Percentiles rank a stretch among this genome's conserved stretches.
Evolutionary conservation across 2,329 filamentous ascomycete species (phyloP).

Genomic region (Talaromyces islandicus): DNA sequence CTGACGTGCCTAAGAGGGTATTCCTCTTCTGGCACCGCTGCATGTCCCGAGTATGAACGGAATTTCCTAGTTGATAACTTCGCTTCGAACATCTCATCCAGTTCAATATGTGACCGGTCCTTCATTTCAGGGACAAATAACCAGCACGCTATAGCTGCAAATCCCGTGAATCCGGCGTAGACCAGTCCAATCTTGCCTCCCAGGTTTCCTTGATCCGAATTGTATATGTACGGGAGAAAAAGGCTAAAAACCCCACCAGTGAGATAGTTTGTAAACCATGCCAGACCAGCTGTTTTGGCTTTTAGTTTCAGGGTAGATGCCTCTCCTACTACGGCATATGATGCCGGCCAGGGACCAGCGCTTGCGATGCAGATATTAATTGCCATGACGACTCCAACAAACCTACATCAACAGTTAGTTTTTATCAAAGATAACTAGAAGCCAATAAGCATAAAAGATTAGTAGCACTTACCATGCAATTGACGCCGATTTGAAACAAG

Average conservation of each 20-base stretch:
- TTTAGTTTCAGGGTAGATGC: slow-evolving; percentile 25
- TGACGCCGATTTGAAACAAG: background rate
- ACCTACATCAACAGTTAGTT: background rate
- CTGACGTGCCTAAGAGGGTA: background rate
- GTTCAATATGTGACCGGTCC: slow-evolving; percentile 41
- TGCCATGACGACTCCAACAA: slow-evolving; percentile 22
- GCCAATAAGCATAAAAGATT: background rate
- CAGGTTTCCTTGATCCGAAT: background rate
- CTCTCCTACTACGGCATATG: slow-evolving; percentile 26
- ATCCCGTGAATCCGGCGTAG: background rate
- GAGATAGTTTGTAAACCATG: slow-evolving; percentile 36
- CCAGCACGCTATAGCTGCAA: slow-evolving; percentile 32
- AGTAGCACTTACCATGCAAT: background rate
- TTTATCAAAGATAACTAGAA: background rate
- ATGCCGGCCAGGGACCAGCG: slow-evolving; percentile 27
- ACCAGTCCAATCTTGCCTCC: background rate
- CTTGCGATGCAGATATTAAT: slow-evolving; percentile 36
- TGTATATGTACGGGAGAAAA: slow-evolving; percentile 42
- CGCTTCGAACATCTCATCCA: slow-evolving; percentile 34
- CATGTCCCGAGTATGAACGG: background rate
- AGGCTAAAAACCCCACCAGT: slow-evolving; percentile 38
- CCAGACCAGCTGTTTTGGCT: slow-evolving; percentile 28
- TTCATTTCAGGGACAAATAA: slow-evolving; percentile 48
- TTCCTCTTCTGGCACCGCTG: background rate
- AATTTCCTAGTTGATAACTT: slow-evolving; percentile 5